phyloP scores from a whole-genome alignment of 306 rosid species.

The Corylus avellana region DNA sequence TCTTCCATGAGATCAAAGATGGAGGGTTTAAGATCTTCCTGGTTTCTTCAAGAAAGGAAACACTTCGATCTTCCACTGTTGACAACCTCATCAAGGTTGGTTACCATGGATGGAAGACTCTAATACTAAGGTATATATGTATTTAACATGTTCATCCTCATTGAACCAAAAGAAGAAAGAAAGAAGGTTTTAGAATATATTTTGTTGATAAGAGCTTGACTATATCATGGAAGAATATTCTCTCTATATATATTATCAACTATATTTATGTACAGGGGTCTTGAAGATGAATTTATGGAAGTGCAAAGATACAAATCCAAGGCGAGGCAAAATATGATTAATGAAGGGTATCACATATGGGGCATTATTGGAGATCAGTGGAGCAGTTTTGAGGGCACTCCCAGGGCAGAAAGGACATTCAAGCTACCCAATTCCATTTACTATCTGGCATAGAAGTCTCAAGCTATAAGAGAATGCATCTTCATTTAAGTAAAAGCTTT shows the following conservation, averaged over 20 bases:
- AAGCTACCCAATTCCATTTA: conserved; percentile 69
- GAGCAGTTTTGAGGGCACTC: conserved; percentile 69
- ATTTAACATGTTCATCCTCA: conserved; percentile 2
- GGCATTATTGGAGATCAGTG: conserved; percentile 68
- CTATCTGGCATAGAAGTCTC: conserved; percentile 28
- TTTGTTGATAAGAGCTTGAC: no score
- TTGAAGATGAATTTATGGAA: conserved; percentile 57
- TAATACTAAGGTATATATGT: conserved; percentile 45
- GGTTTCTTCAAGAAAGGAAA: conserved; percentile 58
- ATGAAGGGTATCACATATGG: conserved; percentile 65
- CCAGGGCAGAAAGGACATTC: conserved; percentile 55
- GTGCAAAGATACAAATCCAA: conserved; percentile 43
- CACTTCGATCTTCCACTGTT: conserved; percentile 51
- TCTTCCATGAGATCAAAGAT: conserved; percentile 58
- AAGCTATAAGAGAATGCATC: not conserved
- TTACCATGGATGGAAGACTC: conserved; percentile 65
- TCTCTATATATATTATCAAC: not conserved
- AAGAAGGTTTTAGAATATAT: no score
- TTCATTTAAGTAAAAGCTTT: conserved; percentile 1
- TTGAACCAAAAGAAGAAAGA: no score
- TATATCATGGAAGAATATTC: no score
- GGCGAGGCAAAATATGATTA: conserved; percentile 43
- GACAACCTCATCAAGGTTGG: conserved; percentile 64
- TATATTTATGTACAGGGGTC: conserved; percentile 39
- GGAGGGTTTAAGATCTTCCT: conserved; percentile 51